phyloP scores from a whole-genome alignment of 805 yeast species.

The Yarrowia alimentaria region DNA sequence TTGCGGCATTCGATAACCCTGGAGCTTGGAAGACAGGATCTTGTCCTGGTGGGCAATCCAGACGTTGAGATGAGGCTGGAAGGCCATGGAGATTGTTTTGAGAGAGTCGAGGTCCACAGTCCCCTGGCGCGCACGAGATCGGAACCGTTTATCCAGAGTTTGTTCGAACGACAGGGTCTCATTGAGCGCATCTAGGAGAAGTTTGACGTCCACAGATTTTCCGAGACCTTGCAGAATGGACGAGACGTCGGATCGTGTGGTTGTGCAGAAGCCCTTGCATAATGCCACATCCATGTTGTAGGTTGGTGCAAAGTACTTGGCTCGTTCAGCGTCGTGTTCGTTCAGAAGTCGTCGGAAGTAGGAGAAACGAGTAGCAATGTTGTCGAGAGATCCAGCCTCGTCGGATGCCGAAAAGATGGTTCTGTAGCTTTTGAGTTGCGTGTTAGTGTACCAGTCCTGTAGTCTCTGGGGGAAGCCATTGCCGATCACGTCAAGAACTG shows the following conservation, averaged over 20 bases:
- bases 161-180: constrained; percentile 83
- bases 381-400: constrained; percentile 94
- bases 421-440: constrained; percentile 68
- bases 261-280: constrained; percentile 59
- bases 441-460: constrained; percentile 68
- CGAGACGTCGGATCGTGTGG: constrained; percentile 66
- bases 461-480: constrained; percentile 58
- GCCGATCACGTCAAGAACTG: constrained; percentile 58
- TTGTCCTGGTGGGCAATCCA: constrained; percentile 88
- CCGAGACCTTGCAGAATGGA: constrained; percentile 49
- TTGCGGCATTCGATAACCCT: constrained; percentile 51
- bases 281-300: constrained; percentile 73
- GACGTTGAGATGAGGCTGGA: constrained; percentile 78
- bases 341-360: constrained; percentile 72
- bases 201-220: constrained; percentile 54
- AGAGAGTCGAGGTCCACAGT: constrained; percentile 13
- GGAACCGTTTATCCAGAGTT: constrained; percentile 61
- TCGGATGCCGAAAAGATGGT: constrained; percentile 74
- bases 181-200: constrained; percentile 65
- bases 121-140: constrained; percentile 12
- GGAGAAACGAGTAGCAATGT: constrained; percentile 74
- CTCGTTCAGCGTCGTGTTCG: constrained; percentile 53
- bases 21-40: constrained; percentile 57
- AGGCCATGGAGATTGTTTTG: constrained; percentile 57
- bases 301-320: constrained; percentile 57